These are phyloP conservation scores for Ogataea ramenticola DNA, from an alignment of 805 yeast species.

Conservation along the genomic window DNA sequence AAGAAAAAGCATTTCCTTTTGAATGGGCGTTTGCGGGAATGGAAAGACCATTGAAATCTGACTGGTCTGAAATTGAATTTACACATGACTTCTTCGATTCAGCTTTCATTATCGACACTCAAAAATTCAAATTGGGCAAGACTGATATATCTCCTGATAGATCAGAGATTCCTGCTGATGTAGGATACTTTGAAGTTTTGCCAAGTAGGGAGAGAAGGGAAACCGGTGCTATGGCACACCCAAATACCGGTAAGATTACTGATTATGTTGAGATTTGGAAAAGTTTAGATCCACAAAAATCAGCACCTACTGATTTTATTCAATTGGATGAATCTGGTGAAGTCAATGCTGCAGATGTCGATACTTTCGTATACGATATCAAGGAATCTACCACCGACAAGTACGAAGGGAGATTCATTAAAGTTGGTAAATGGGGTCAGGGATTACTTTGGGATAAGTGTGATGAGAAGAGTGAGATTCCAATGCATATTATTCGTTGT, in stretches of 20 bases:
- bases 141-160: conserved; percentile 6
- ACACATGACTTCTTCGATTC: conserved; percentile 36
- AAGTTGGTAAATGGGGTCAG: conserved; percentile 46
- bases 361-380: conserved; percentile 19
- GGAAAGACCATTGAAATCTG: conserved; percentile 26
- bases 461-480: conserved; percentile 14
- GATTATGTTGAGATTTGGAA: conserved; percentile 51
- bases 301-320: conserved; percentile 20
- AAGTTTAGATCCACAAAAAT: conserved; percentile 33
- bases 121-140: conserved; percentile 6
- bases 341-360: conserved; percentile 1
- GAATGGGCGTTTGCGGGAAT: conserved; percentile 56
- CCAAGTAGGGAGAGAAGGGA: conserved; percentile 39
- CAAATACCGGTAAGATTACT: conserved; percentile 31
- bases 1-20: conserved; percentile 34
- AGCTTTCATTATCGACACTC: conserved; percentile 21
- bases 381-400: conserved; percentile 14
- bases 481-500: conserved; percentile 16
- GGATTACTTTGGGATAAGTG: conserved; percentile 33
- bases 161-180: conserved; percentile 27
- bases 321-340: background rate
- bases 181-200: conserved; percentile 36
- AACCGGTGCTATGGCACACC: conserved; percentile 41
- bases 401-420: conserved; percentile 38
- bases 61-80: conserved; percentile 25